Evolutionary conservation across 192 early-diverging fungal genomes (phyloP).

Genomic region (Backusella luteola): DNA sequence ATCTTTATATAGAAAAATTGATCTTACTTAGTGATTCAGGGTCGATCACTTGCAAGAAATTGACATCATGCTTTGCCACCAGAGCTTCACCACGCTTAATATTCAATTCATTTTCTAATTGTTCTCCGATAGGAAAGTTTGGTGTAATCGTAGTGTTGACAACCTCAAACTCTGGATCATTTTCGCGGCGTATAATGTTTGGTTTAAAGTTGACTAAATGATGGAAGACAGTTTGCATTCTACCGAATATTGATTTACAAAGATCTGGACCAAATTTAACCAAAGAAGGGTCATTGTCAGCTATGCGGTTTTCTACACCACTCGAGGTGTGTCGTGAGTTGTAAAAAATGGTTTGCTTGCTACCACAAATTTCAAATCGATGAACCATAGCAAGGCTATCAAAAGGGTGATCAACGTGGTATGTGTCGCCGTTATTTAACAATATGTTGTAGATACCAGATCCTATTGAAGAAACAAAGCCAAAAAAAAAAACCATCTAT

Average conservation of each 20-base stretch:
- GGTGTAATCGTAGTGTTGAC: slow-evolving; percentile 38
- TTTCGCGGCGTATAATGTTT: slow-evolving; percentile 11
- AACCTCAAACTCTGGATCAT: slow-evolving; percentile 34
- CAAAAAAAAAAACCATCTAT: neutral
- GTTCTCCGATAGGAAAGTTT: slow-evolving; percentile 32
- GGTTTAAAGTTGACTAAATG: slow-evolving; percentile 19
- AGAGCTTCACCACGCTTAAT: slow-evolving; percentile 21
- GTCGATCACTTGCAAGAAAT: slow-evolving; percentile 34
- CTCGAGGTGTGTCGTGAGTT: slow-evolving; percentile 32
- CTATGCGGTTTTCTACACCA: slow-evolving; percentile 29
- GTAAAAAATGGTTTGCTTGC: slow-evolving; percentile 18
- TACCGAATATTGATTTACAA: slow-evolving; percentile 31
- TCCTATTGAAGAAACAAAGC: slow-evolving; percentile 2
- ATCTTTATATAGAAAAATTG: neutral
- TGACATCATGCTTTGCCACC: slow-evolving; percentile 39
- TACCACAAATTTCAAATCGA: slow-evolving; percentile 27
- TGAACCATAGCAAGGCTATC: slow-evolving; percentile 39
- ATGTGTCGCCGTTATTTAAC: slow-evolving; percentile 31
- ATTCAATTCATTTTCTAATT: slow-evolving; percentile 20
- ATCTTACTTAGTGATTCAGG: slow-evolving; percentile 24
- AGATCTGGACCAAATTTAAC: slow-evolving; percentile 40
- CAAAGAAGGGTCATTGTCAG: slow-evolving; percentile 26
- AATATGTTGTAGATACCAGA: slow-evolving; percentile 31
- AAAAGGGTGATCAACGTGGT: slow-evolving; percentile 34
- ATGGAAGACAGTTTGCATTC: slow-evolving; percentile 29